A percentile compares a stretch with the other conserved stretches of the same genome.
These are phyloP conservation scores for Coemansia sp. DNA, from an alignment of 192 early-diverging fungal species.

Conservation along the genomic window DNA sequence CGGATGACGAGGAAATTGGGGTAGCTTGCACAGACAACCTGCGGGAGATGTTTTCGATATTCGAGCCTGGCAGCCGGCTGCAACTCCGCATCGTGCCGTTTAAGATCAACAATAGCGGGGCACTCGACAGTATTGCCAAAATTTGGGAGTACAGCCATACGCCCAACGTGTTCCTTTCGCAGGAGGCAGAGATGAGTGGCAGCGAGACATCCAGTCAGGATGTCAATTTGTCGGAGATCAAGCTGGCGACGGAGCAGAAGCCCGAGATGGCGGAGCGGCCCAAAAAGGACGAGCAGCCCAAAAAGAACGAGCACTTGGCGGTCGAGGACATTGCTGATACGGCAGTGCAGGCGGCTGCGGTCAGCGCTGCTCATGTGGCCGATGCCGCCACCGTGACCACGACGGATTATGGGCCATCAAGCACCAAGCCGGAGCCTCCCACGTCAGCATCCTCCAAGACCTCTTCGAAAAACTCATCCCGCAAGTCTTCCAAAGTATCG, in stretches of 20 bases:
- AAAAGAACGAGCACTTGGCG: slow-evolving; percentile 17
- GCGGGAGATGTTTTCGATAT: slow-evolving; percentile 47
- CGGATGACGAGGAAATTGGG: slow-evolving; percentile 50
- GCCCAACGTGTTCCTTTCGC: slow-evolving; percentile 32
- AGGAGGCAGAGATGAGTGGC: background rate
- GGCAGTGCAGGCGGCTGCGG: slow-evolving; percentile 28
- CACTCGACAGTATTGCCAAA: slow-evolving; percentile 32
- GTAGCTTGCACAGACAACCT: slow-evolving; percentile 47
- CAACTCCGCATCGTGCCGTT: slow-evolving; percentile 46
- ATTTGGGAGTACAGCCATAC: slow-evolving; percentile 45
- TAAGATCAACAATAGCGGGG: slow-evolving; percentile 40
- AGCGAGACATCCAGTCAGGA: slow-evolving; percentile 21
- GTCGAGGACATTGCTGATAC: slow-evolving; percentile 36
- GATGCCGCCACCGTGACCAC: slow-evolving; percentile 4
- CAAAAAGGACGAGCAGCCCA: background rate
- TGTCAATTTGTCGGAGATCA: slow-evolving; percentile 20
- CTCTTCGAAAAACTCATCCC: slow-evolving; percentile 3
- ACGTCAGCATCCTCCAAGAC: slow-evolving; percentile 9
- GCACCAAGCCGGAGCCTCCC: slow-evolving; percentile 37
- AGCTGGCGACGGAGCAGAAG: slow-evolving; percentile 20
- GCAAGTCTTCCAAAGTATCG: background rate
- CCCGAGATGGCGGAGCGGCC: slow-evolving; percentile 27
- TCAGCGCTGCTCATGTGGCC: slow-evolving; percentile 10
- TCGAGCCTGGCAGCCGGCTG: slow-evolving; percentile 41
- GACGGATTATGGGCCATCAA: slow-evolving; percentile 12